Base-by-base conservation (phyloP, 305 asterid genomes). In the Fraxinus dipetala region DNA sequence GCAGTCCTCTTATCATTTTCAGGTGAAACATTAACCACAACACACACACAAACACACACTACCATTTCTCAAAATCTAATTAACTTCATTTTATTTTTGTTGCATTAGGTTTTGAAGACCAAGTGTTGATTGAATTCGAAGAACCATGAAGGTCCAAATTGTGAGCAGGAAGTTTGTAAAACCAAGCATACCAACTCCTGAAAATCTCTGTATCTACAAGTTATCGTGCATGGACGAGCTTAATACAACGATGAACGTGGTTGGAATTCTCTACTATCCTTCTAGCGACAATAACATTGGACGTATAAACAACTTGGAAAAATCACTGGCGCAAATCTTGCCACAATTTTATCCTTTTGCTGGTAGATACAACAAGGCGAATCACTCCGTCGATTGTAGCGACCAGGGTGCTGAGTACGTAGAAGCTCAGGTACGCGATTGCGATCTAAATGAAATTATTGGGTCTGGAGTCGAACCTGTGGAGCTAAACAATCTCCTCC, bases 401-500 rank as follows among this genome's bases (percentile, higher is more conserved):
- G 88, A 85, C 54, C 65, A 75, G 31, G 85, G 85, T 2, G 84
- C 79, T 31, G 77, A 54, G 45, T 76, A 3, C 14, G 63, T 74
- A 1, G 18, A 13, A 4, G 85, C 85, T 0, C 8, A 30, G 2
- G 85, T 63, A 22, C 13, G 79, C 1, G 79, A 85, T 14, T 69
- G 61, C 77, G 32, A 40, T 8, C 79, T 84, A 22, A 13, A 1
- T 40, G 72, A 59, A 13, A 38, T 80, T 43, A 30, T 72, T n/a
- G 31, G 40, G 22, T 0, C 26, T 9, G 6, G 22, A 1, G 65
- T 35, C 6, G 26, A 38, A 3, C 2, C 43, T 8, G 67, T 14
- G 28, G 40, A 38, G 16, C 80, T 82, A 81, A 72, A 82, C 51
- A 54, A 28, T 24, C 84, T 85, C 32, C 82, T 82, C 45, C 85